Percentiles rank a stretch among this genome's conserved stretches.
These are phyloP conservation scores for Ogataea haglerorum DNA, from an alignment of 805 yeast genomes.

Conservation along the genomic window DNA sequence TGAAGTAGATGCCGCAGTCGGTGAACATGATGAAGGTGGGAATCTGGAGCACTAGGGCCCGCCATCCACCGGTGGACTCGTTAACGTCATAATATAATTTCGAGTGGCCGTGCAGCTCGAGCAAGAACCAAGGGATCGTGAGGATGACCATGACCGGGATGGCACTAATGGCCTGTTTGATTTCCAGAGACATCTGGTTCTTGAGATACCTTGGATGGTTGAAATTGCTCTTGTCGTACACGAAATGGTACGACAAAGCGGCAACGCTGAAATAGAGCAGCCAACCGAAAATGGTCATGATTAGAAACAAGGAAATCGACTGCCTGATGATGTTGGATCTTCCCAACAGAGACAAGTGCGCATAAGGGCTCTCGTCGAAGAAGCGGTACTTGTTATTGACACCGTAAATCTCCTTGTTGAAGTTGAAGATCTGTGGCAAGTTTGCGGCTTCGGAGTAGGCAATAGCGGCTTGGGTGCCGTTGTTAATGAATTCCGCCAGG, in stretches of 20 bases:
- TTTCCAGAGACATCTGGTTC: slow-evolving; percentile 86
- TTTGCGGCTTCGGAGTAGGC: slow-evolving; percentile 19
- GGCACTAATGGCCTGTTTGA: slow-evolving; percentile 70
- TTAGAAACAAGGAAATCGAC: slow-evolving; percentile 55
- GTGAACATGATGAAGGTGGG: slow-evolving; percentile 87
- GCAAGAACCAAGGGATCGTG: slow-evolving; percentile 86
- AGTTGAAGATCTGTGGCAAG: slow-evolving; percentile 29
- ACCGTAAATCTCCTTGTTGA: slow-evolving; percentile 36
- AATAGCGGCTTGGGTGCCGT: slow-evolving; percentile 25
- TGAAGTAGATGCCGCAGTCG: slow-evolving; percentile 86
- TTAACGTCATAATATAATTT: slow-evolving; percentile 64
- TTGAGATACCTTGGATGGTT: slow-evolving; percentile 95
- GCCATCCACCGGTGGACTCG: slow-evolving; percentile 66
- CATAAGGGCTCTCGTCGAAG: slow-evolving; percentile 52
- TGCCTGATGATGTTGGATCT: slow-evolving; percentile 77
- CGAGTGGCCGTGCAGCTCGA: slow-evolving; percentile 83
- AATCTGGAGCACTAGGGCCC: slow-evolving; percentile 59
- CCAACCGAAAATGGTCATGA: slow-evolving; percentile 85
- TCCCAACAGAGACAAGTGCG: slow-evolving; percentile 64
- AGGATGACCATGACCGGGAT: slow-evolving; percentile 86
- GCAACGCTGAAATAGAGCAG: slow-evolving; percentile 75
- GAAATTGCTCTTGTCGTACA: slow-evolving; percentile 85
- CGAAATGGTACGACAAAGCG: slow-evolving; percentile 65
- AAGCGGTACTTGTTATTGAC: slow-evolving; percentile 45
- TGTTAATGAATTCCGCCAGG: slow-evolving; percentile 21